Evolutionary conservation across 2,329 filamentous ascomycete species (phyloP), one percentile per base, ranked within the genome.

Genomic region (Parastagonospora nodorum): DNA sequence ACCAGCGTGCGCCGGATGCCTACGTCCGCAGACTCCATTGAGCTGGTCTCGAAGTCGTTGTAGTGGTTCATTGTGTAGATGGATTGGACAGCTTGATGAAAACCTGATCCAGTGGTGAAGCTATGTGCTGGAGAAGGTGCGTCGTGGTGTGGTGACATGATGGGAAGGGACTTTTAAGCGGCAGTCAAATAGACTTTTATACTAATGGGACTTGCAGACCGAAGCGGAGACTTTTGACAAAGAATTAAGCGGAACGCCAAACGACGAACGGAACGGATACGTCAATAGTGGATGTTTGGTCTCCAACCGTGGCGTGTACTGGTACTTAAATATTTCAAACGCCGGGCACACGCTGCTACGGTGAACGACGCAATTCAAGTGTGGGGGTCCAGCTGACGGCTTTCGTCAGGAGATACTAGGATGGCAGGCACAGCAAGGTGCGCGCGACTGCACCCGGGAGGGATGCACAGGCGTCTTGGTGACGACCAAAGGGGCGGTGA

Each of bases 381-480:
- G 69, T 74, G 71, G 71, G 71, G 70, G 71, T 73, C 54, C 70
- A 72, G 71, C 69, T 74, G 71, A 74, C 68, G 59, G 56, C 14
- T 56, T 57, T 58, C 51, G 60, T 64, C 54, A 66, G 57, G 57
- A 59, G 63, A 16, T 61, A 58, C 64, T 64, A 63, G 66, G 48
- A 58, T 58, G 50, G 59, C 51, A 57, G 65, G 59, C 63, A 60
- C 67, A 67, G 62, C 63, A 64, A 67, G 61, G 59, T 56, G 51
- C 49, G 49, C 61, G 61, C 57, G 51, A 49, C 41, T 57, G 56
- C 58, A 48, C 57, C 58, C 56, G 42, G 55, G 57, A 63, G 60
- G 59, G 58, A 61, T 52, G 51, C 52, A 44, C 55, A 65, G 61
- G 65, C 62, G 57, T 55, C 49, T 59, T 55, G 53, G 62, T 61